A percentile compares a stretch with the other conserved stretches of the same genome.
These are phyloP conservation scores for Butyriboletus loyo DNA, from an alignment of 768 basidiomycete genomes.

Conservation along the genomic window DNA sequence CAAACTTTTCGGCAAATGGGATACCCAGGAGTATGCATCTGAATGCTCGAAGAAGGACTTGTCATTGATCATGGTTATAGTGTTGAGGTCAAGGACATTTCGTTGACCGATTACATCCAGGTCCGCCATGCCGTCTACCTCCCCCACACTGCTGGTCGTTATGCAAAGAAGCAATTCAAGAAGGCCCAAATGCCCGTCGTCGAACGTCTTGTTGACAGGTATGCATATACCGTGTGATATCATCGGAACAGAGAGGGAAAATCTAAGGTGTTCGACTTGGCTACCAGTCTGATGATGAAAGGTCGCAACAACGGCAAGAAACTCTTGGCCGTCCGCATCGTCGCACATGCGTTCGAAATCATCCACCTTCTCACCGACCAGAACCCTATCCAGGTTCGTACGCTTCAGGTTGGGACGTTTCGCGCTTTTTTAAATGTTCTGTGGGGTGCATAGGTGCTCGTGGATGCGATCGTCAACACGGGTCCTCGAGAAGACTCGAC, in stretches of 20 bases:
- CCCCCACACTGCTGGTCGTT: constrained; percentile 98
- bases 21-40: constrained; percentile 83
- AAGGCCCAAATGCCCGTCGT: constrained; percentile 99
- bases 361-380: constrained; percentile 99
- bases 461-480: constrained; percentile 99
- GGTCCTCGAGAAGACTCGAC: constrained; percentile 99
- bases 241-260: neutral
- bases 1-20: constrained; percentile 99
- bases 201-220: constrained; percentile 98
- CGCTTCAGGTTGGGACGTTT: neutral
- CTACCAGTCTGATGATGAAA: constrained; percentile 97
- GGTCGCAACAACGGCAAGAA: constrained; percentile 99
- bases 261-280: neutral
- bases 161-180: constrained; percentile 99
- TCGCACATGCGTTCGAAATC: constrained; percentile 99
- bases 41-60: neutral
- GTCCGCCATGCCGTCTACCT: constrained; percentile 96
- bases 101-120: constrained; percentile 98
- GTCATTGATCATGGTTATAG: constrained; percentile 40
- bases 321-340: constrained; percentile 97
- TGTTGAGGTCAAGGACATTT: constrained; percentile 99
- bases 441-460: constrained; percentile 61
- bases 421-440: neutral
- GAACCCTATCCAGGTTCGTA: constrained; percentile 94
- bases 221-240: constrained; percentile 21